Evolutionary conservation across 108 stramenopile genomes (phyloP), one percentile per base, ranked within the genome.

Genomic region (Stephanodiscus triporus): DNA sequence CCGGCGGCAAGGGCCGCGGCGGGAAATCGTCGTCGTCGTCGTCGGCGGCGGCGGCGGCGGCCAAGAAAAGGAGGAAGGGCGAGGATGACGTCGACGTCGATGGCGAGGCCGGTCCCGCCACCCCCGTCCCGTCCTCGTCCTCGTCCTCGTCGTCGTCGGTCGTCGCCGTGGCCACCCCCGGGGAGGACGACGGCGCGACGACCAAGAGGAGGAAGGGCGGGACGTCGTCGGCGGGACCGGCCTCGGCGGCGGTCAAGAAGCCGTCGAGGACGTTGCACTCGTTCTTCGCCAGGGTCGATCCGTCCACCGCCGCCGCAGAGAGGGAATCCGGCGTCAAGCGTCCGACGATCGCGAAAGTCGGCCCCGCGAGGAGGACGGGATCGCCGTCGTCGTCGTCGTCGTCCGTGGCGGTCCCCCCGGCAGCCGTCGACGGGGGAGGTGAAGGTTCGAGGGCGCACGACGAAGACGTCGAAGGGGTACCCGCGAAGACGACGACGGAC

Each of bases 241-340:
- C n/a, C n/a, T n/a, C n/a, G n/a, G 6, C 48, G 48, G 48, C 22
- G 36, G 20, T n/a, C 10, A 61, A 61, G 36, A 61, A 42, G 30
- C 60, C 60, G 2, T 23, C 22, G n/a, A 61, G 40, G 60, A 61
- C 60, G 5, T 37, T 61, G 60, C 60, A 61, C 37, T 61, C 60
- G 36, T 61, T 61, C 20, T 61, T 61, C 37, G 14, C 19, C 32
- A 54, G 42, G 57, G 29, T 34, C 24, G 57, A 59, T 27, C 29
- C 68, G 17, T 42, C 57, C n/a, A 4, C 34, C 43, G 43, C 14
- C 14, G 43, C 43, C 43, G 2, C 16, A 13, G 43, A 11, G 43
- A 45, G 43, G n/a, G n/a, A n/a, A n/a, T n/a, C n/a, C 17, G 36
- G 10, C 2, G 34, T 17, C 17, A 22, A 43, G 23, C 26, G 23